Evolutionary conservation across 1,139 yeast species (phyloP), one percentile per base, ranked within the genome.

Genomic region (Suhomyces bolitotheri): DNA sequence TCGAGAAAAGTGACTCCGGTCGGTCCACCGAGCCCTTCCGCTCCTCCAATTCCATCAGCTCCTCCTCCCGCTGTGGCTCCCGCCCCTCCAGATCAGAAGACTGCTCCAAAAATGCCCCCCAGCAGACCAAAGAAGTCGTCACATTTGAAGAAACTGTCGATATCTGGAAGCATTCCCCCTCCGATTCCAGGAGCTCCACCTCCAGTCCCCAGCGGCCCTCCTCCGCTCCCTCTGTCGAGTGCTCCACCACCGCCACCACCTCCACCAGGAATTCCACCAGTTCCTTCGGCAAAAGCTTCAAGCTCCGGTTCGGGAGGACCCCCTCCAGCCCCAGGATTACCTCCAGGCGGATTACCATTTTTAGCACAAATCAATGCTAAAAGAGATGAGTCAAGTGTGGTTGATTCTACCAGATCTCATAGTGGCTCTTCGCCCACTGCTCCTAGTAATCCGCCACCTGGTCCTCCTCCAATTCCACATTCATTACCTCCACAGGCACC

Each of bases 301-400:
- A 8, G 7, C 6, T 8, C 20, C 20, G n/a, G n/a, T n/a, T n/a
- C n/a, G n/a, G n/a, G n/a, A n/a, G n/a, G n/a, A n/a, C 20, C 20
- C 2, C 32, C 33, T 14, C 30, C 41, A 7, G 25, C 50, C 4
- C 41, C 51, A 9, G 39, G 50, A 3, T 38, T 50, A 7, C 47
- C 60, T 2, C 35, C 50, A 5, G 58, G 57, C 1, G 62, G 64
- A 2, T 49, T 70, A 11, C 75, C 75, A 3, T 69, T 69, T 43
- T 59, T 69, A 25, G 67, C 69, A 4, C 63, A 69, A 40, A 69
- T 70, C 40, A 68, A 68, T 39, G 63, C 71, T 1, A 64, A 62
- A 43, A 54, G 75, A 45, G 55, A 55, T 37, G 71, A 70, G 8
- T 27, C 51, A 3, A 53, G 49, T 44, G 72, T 66, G 10, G 68